Evolutionary conservation across 2,329 filamentous ascomycete species (phyloP).

Genomic region (Sporothrix brunneoviolacea): DNA sequence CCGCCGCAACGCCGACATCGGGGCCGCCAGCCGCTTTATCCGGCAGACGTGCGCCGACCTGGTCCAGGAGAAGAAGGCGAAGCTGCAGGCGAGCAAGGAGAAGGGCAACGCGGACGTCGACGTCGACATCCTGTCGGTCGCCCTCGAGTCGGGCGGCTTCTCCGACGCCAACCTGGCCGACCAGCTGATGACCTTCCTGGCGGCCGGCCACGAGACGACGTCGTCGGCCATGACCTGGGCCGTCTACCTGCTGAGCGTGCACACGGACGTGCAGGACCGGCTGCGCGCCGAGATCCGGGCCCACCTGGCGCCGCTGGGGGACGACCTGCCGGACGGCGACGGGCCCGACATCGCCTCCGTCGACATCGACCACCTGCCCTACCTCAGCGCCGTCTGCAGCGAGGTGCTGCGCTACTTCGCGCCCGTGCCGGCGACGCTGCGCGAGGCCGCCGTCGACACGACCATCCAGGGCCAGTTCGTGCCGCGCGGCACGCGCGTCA

Average conservation of each 20-base stretch:
- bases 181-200: slow-evolving; percentile 86
- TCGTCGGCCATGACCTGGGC: slow-evolving; percentile 71
- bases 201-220: slow-evolving; percentile 76
- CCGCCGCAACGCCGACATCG: slow-evolving; percentile 60
- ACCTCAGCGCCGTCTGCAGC: slow-evolving; percentile 71
- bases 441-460: slow-evolving; percentile 58
- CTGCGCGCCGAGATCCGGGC: slow-evolving; percentile 63
- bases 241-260: slow-evolving; percentile 58
- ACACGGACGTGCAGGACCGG: slow-evolving; percentile 58
- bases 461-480: slow-evolving; percentile 58
- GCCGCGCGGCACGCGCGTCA: slow-evolving; percentile 63
- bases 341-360: slow-evolving; percentile 30
- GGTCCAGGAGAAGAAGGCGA: slow-evolving; percentile 61
- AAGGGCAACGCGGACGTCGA: slow-evolving; percentile 27
- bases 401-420: slow-evolving; percentile 69
- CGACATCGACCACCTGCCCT: slow-evolving; percentile 67
- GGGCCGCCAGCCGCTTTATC: slow-evolving; percentile 50
- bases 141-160: slow-evolving; percentile 69
- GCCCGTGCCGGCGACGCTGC: slow-evolving; percentile 65
- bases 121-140: slow-evolving; percentile 73
- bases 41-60: slow-evolving; percentile 61
- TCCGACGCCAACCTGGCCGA: slow-evolving; percentile 74
- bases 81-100: slow-evolving; percentile 24
- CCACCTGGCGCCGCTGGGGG: slow-evolving; percentile 46
- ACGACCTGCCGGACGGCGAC: slow-evolving; percentile 12